phyloP scores from a whole-genome alignment of 768 basidiomycete genomes.

The Mycena maculata region DNA sequence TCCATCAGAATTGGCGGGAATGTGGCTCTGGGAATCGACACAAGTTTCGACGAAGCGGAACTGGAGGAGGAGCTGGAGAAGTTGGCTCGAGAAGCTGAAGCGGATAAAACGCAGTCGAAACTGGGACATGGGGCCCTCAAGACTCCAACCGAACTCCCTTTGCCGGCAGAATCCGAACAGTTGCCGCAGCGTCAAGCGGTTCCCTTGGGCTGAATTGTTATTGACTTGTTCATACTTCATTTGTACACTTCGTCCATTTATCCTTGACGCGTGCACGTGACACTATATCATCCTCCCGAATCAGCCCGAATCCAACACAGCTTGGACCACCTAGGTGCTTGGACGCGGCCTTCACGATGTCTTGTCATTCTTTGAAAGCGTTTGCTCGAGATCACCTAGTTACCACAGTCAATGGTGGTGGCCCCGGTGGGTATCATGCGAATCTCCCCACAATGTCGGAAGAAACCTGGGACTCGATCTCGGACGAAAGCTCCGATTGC shows the following conservation, averaged over 20 bases:
- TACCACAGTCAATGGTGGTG: not conserved
- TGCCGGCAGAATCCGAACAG: not conserved
- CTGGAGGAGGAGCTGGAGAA: conserved; percentile 74
- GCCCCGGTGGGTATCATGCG: not conserved
- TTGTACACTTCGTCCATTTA: conserved; percentile 13
- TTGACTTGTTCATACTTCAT: not conserved
- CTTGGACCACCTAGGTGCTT: no score
- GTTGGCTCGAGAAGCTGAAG: conserved; percentile 55
- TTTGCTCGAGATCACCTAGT: conserved; percentile 15
- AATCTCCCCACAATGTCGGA: conserved; percentile 9
- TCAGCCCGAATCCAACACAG: no score
- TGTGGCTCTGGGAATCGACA: conserved; percentile 64
- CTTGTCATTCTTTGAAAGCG: conserved; percentile 9
- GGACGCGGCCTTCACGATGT: no score
- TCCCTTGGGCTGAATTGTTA: not conserved
- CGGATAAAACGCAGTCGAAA: conserved; percentile 15
- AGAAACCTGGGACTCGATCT: conserved; percentile 1
- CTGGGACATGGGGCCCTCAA: not conserved
- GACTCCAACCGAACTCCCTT: conserved; percentile 5
- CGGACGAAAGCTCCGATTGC: not conserved
- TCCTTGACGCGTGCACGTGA: no score
- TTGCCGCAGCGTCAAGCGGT: conserved; percentile 3
- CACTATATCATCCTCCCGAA: no score
- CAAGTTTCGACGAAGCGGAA: conserved; percentile 57
- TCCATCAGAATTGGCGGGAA: conserved; percentile 77